These are phyloP conservation scores for Cercophora newfieldiana DNA, from an alignment of 495 filamentous ascomycete genomes.

Conservation along the genomic window DNA sequence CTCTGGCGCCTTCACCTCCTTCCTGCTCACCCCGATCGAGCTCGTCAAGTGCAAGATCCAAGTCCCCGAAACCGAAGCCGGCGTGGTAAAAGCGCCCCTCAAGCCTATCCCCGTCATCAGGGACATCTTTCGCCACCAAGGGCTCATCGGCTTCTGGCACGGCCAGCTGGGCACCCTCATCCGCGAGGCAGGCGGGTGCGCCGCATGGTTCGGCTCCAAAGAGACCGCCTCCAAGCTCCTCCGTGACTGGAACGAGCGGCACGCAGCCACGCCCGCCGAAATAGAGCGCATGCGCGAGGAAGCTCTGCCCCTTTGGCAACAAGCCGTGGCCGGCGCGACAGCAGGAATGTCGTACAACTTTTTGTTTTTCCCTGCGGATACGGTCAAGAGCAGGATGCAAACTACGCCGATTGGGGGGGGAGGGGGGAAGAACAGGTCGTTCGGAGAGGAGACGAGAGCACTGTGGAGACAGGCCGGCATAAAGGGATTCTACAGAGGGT, in stretches of 20 bases:
- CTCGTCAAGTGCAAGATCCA: conserved; percentile 99
- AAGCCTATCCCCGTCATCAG: conserved; percentile 59
- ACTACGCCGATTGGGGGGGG: conserved; percentile 66
- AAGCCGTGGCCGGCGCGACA: conserved; percentile 82
- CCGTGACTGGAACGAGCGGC: conserved; percentile 40
- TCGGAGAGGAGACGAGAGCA: conserved; percentile 64
- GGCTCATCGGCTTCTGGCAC: conserved; percentile 86
- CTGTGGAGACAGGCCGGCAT: conserved; percentile 82
- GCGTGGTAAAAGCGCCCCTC: conserved; percentile 28
- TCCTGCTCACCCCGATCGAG: conserved; percentile 92
- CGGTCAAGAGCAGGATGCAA: conserved; percentile 95
- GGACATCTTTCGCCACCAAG: conserved; percentile 77
- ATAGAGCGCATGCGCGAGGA: conserved; percentile 31
- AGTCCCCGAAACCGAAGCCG: conserved; percentile 52
- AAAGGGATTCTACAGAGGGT: conserved; percentile 85
- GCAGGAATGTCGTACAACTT: conserved; percentile 96
- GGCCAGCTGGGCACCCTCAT: conserved; percentile 92
- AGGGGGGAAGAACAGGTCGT: conserved; percentile 56
- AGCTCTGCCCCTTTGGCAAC: conserved; percentile 69
- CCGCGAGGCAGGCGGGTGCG: conserved; percentile 87
- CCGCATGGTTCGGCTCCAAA: conserved; percentile 94
- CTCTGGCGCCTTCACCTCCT: conserved; percentile 85
- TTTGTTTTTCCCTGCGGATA: conserved; percentile 94
- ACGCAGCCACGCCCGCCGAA: conserved; percentile 32
- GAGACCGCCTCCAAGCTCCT: conserved; percentile 76